These are phyloP conservation scores for Stenogyne calaminthoides DNA, from an alignment of 305 asterid species.

Conservation along the genomic window DNA sequence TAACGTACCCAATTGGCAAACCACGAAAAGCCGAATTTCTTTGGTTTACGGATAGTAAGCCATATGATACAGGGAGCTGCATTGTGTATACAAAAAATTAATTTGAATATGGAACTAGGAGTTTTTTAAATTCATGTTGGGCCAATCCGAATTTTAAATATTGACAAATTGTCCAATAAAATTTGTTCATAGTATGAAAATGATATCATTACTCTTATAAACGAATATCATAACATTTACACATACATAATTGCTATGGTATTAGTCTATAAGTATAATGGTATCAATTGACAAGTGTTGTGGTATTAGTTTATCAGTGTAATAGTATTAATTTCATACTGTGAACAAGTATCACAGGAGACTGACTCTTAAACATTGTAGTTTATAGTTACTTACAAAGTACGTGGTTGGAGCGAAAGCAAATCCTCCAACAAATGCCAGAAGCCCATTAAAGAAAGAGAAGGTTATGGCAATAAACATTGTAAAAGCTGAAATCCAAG, in stretches of 20 bases:
- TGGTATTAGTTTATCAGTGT: no score
- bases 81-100: background rate
- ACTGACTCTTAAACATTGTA: no score
- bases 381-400: constrained; percentile 41
- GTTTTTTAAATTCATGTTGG: background rate
- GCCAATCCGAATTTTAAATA: background rate
- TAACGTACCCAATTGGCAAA: constrained; percentile 37
- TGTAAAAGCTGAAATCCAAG: constrained; percentile 45
- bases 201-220: no score
- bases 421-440: constrained; percentile 70
- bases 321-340: no score
- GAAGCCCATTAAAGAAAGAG: constrained; percentile 66
- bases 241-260: no score
- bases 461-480: constrained; percentile 50
- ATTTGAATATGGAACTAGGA: background rate
- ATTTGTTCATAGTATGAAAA: no score
- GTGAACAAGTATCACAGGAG: no score
- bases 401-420: constrained; percentile 64
- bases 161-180: no score
- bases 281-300: no score
- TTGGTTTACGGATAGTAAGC: constrained; percentile 50
- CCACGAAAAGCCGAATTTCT: constrained; percentile 36
- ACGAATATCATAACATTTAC: no score
- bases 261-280: no score
- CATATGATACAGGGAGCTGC: constrained; percentile 65